Evolutionary conservation across 1,284 basidiomycete species (phyloP).

Genomic region (Lignosus rhinocerotis): DNA sequence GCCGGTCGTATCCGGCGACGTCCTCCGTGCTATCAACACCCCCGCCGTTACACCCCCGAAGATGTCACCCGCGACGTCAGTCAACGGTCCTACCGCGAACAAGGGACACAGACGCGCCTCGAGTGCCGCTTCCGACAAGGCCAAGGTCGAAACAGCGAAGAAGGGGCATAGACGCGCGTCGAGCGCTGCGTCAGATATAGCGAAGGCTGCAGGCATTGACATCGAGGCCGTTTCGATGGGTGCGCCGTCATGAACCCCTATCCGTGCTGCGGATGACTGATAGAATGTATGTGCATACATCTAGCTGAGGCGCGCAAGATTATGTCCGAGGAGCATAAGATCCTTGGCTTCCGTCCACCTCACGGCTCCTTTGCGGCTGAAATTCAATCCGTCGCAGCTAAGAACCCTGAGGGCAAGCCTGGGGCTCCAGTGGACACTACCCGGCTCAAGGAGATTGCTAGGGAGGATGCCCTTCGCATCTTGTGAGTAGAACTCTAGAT

Average conservation of each 20-base stretch:
- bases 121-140: background rate
- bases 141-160: slow-evolving; percentile 1
- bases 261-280: slow-evolving; percentile 10
- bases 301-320: slow-evolving; percentile 36
- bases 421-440: slow-evolving; percentile 19
- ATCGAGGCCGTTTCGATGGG: slow-evolving; percentile 30
- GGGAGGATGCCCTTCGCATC: slow-evolving; percentile 32
- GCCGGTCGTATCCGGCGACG: slow-evolving; percentile 26
- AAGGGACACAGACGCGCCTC: background rate
- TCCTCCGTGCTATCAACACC: slow-evolving; percentile 18
- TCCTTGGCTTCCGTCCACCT: slow-evolving; percentile 40
- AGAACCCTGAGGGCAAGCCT: slow-evolving; percentile 30
- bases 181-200: slow-evolving; percentile 23
- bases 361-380: slow-evolving; percentile 40
- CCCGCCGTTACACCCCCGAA: slow-evolving; percentile 15
- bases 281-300: background rate
- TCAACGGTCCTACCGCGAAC: background rate
- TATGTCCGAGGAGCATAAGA: slow-evolving; percentile 40
- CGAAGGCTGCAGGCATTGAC: slow-evolving; percentile 30
- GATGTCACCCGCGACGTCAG: slow-evolving; percentile 1
- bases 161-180: slow-evolving; percentile 16
- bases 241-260: slow-evolving; percentile 15
- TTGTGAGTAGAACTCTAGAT: slow-evolving; percentile 17
- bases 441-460: slow-evolving; percentile 31
- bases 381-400: slow-evolving; percentile 39